Conservation (phyloP, 2,329 filamentous ascomycete genomes). For the Cytospora schulzeri region DNA sequence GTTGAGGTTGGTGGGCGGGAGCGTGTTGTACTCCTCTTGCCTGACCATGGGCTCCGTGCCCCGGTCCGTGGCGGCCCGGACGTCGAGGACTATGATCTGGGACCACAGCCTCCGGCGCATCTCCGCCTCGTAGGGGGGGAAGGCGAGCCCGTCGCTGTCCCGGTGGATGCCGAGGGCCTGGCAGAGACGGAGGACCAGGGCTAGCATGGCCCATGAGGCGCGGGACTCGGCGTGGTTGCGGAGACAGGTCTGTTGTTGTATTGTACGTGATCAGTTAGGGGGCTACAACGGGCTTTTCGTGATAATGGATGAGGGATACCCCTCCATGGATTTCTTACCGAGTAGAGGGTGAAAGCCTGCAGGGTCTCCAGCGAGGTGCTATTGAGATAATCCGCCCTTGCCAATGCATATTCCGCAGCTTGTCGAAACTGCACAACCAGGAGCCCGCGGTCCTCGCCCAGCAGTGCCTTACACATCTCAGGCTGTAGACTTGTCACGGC, state of each 20-base stretch:
- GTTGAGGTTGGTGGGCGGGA: conserved; percentile 54
- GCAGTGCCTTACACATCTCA: conserved; percentile 35
- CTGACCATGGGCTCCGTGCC: conserved; percentile 50
- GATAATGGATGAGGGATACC: no score
- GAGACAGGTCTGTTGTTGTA: conserved; percentile 38
- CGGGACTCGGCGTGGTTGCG: conserved; percentile 42
- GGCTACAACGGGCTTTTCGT: background rate
- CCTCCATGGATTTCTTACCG: conserved; percentile 33
- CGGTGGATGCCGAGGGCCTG: conserved; percentile 47
- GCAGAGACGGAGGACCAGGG: conserved; percentile 46
- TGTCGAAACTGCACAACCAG: conserved; percentile 38
- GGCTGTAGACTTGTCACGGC: conserved; percentile 41
- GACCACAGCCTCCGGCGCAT: conserved; percentile 64
- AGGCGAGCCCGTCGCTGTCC: conserved; percentile 42
- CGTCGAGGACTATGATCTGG: conserved; percentile 64
- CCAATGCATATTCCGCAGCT: conserved; percentile 42
- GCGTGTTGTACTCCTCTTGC: conserved; percentile 47
- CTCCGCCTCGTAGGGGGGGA: conserved; percentile 57
- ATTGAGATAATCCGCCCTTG: conserved; percentile 47
- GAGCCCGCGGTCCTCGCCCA: conserved; percentile 40
- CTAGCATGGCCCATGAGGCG: conserved; percentile 45
- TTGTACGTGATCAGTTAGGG: no score
- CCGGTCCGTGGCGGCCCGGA: conserved; percentile 55
- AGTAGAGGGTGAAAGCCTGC: conserved; percentile 47
- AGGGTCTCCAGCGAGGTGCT: conserved; percentile 42